Percentiles rank a stretch among this genome's conserved stretches.
Evolutionary conservation across 352 stramenopile species (phyloP).

Genomic region (Phytophthora idaei): DNA sequence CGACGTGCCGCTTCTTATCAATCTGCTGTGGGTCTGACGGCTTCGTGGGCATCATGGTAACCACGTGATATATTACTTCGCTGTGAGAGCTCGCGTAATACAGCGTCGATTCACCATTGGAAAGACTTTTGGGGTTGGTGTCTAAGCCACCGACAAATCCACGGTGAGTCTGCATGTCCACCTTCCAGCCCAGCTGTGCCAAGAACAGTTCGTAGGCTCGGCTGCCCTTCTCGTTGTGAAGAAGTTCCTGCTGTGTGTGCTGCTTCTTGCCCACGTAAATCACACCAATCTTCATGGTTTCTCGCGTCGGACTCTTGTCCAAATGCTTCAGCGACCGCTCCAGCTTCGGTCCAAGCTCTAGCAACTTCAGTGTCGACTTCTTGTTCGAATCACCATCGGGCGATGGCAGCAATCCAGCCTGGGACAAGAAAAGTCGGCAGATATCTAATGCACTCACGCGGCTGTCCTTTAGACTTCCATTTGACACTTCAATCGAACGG

Average conservation of each 20-base stretch:
- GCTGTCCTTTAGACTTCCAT: constrained; percentile 38
- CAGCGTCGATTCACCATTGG: constrained; percentile 70
- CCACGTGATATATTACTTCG: constrained; percentile 89
- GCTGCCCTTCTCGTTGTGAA: constrained; percentile 78
- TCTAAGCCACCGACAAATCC: constrained; percentile 83
- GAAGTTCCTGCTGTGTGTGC: constrained; percentile 78
- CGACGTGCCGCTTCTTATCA: constrained; percentile 90
- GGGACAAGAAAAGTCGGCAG: constrained; percentile 82
- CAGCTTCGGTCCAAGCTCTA: constrained; percentile 78
- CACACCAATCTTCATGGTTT: constrained; percentile 91
- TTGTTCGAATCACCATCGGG: constrained; percentile 64
- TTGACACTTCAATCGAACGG: constrained; percentile 38
- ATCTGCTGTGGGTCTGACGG: constrained; percentile 82
- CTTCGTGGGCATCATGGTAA: constrained; percentile 90
- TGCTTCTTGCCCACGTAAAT: constrained; percentile 85
- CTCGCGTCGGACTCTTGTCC: constrained; percentile 85
- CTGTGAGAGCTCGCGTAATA: constrained; percentile 86
- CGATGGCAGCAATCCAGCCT: constrained; percentile 68
- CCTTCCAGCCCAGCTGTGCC: constrained; percentile 78
- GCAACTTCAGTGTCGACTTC: constrained; percentile 62
- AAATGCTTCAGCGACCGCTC: constrained; percentile 84
- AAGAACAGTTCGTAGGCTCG: constrained; percentile 73
- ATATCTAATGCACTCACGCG: constrained; percentile 78
- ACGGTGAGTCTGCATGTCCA: constrained; percentile 67
- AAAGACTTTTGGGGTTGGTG: constrained; percentile 81